Evolutionary conservation across 495 filamentous ascomycete species (phyloP).

Genomic region (Podospora sp.): DNA sequence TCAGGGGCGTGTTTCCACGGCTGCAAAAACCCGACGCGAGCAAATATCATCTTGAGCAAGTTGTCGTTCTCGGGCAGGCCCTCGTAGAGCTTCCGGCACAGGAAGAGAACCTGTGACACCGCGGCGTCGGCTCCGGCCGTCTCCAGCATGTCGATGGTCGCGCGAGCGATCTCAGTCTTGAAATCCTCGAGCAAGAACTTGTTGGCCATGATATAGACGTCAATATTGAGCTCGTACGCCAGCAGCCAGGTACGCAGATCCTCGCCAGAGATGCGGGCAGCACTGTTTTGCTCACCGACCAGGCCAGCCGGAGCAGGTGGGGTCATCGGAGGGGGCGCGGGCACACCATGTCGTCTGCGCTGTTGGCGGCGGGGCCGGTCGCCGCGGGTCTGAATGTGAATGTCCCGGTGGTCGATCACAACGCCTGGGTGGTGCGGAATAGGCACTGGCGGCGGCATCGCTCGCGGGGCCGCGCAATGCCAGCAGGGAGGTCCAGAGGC

Average conservation of each 20-base stretch:
- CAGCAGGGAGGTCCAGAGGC: conserved; percentile 45
- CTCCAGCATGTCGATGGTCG: conserved; percentile 50
- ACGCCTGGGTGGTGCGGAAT: conserved; percentile 26
- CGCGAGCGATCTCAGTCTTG: conserved; percentile 42
- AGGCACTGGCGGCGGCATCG: conserved; percentile 35
- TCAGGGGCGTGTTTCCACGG: conserved; percentile 41
- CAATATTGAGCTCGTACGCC: conserved; percentile 47
- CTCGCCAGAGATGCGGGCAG: conserved; percentile 40
- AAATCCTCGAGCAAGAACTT: conserved; percentile 49
- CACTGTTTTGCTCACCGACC: conserved; percentile 15
- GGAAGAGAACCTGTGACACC: conserved; percentile 38
- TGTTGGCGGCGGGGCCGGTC: conserved; percentile 15
- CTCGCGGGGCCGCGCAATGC: conserved; percentile 47
- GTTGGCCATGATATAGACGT: conserved; percentile 51
- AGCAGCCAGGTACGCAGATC: conserved; percentile 50
- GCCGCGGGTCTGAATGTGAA: conserved; percentile 8
- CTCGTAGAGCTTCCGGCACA: conserved; percentile 44
- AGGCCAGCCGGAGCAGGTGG: conserved; percentile 17
- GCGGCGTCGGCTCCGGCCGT: conserved; percentile 47
- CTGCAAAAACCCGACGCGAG: conserved; percentile 48
- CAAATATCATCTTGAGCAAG: conserved; percentile 49
- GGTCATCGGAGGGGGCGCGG: conserved; percentile 19
- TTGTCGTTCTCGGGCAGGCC: conserved; percentile 43
- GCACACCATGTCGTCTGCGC: conserved; percentile 21
- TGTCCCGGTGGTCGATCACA: conserved; percentile 22